Evolutionary conservation across 805 yeast species (phyloP).

Genomic region (Yamadazyma ubonensis): DNA sequence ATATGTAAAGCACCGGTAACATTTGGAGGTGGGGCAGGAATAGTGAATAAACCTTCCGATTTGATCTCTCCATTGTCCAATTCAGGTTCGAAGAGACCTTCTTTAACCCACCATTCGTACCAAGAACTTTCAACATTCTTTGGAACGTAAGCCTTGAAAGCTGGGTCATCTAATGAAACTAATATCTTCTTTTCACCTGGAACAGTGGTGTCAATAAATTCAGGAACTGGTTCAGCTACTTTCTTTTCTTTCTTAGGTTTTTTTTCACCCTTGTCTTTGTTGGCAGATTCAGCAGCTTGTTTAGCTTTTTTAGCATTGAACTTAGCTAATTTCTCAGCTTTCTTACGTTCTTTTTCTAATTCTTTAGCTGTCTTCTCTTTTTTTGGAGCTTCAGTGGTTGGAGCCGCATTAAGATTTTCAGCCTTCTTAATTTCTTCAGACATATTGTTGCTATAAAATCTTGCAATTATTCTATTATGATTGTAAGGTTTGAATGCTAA

Average conservation of each 20-base stretch:
- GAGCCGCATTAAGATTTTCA: neutral
- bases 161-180: conserved; percentile 84
- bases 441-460: conserved; percentile 3
- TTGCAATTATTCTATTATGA: neutral
- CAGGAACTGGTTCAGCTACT: conserved; percentile 73
- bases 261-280: conserved; percentile 44
- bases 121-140: conserved; percentile 92
- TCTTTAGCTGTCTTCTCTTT: conserved; percentile 73
- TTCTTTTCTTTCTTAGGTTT: conserved; percentile 71
- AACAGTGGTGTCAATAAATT: conserved; percentile 76
- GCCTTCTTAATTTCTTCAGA: conserved; percentile 7
- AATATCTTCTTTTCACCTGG: conserved; percentile 91
- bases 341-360: conserved; percentile 81
- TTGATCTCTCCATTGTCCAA: conserved; percentile 72
- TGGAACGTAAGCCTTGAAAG: conserved; percentile 92
- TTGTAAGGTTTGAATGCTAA: conserved; percentile 7
- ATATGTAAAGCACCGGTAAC: conserved; percentile 98
- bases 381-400: conserved; percentile 18
- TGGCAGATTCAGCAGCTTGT: conserved; percentile 45
- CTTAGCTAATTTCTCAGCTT: conserved; percentile 85
- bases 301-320: conserved; percentile 80
- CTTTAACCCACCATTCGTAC: conserved; percentile 95
- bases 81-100: conserved; percentile 87
- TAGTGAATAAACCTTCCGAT: conserved; percentile 81
- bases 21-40: conserved; percentile 99